Percentiles rank a stretch among this genome's conserved stretches.
These are phyloP conservation scores for Solanum habrochaites DNA, from an alignment of 257 asterid species.

Conservation along the genomic window DNA sequence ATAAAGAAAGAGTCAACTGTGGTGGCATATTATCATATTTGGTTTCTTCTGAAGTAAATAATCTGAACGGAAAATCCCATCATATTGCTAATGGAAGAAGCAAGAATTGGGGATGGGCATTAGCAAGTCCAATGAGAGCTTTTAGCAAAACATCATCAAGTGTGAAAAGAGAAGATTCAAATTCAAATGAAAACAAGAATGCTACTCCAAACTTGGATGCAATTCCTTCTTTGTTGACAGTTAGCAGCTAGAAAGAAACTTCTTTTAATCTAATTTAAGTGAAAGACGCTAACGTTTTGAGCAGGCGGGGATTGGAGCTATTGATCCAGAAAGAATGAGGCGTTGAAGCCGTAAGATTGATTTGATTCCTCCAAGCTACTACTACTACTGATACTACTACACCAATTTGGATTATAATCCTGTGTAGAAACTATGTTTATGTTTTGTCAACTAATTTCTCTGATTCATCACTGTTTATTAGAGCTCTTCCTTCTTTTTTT, in stretches of 20 bases:
- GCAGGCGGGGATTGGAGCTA: not conserved
- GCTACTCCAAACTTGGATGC: constrained; percentile 66
- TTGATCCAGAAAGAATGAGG: not conserved
- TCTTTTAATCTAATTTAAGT: not conserved
- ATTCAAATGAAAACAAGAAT: constrained; percentile 21
- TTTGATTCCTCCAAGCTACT: not conserved
- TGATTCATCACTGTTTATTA: not conserved
- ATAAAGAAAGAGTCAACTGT: constrained; percentile 71
- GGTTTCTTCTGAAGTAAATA: constrained; percentile 54
- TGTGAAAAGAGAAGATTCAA: constrained; percentile 40
- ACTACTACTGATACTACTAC: not conserved
- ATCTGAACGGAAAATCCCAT: constrained; percentile 18
- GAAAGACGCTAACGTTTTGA: not conserved
- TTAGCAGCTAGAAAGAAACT: constrained; percentile 32
- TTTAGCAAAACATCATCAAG: constrained; percentile 47
- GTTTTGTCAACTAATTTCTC: not conserved
- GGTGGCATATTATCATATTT: constrained; percentile 73
- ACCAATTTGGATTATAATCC: not conserved
- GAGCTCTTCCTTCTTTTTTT: not conserved
- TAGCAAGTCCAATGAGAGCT: constrained; percentile 97
- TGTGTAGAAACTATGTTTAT: not conserved
- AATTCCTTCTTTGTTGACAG: constrained; percentile 79
- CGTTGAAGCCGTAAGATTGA: not conserved
- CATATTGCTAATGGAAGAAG: constrained; percentile 67
- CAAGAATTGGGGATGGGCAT: constrained; percentile 97